These are phyloP conservation scores for Fraxinus paxiana DNA, from an alignment of 305 asterid species.

Conservation along the genomic window DNA sequence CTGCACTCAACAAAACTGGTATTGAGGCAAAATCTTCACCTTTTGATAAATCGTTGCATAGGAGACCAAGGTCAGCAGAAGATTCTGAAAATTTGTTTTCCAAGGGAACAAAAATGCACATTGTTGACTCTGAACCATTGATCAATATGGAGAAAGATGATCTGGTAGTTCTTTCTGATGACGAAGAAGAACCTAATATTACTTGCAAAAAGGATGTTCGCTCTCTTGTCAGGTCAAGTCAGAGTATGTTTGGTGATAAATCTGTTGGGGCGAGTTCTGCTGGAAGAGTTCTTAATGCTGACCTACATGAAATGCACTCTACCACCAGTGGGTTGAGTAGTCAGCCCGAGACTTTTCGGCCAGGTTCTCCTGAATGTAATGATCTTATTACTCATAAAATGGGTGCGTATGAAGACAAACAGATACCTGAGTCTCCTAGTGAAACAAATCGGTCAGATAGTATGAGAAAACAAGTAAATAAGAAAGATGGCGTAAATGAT, in stretches of 20 bases:
- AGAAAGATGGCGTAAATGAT: constrained; percentile 22
- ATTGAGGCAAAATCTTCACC: constrained; percentile 28
- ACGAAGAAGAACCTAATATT: constrained; percentile 54
- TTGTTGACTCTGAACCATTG: constrained; percentile 32
- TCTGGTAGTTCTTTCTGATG: constrained; percentile 60
- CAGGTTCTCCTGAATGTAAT: constrained; percentile 30
- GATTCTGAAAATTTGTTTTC: constrained; percentile 28
- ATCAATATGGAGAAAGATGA: constrained; percentile 33
- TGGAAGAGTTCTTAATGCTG: constrained; percentile 32
- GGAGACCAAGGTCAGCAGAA: constrained; percentile 31
- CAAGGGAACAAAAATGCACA: constrained; percentile 33
- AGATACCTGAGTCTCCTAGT: constrained; percentile 30
- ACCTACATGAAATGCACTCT: constrained; percentile 29
- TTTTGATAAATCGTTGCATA: constrained; percentile 31
- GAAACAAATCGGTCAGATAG: constrained; percentile 35
- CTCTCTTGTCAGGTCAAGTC: constrained; percentile 33
- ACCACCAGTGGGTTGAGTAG: constrained; percentile 24
- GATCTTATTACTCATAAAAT: constrained; percentile 29
- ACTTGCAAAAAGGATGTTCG: constrained; percentile 30
- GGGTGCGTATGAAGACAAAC: constrained; percentile 30
- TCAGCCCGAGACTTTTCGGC: constrained; percentile 27
- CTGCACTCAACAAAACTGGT: constrained; percentile 26
- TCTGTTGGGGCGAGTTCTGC: constrained; percentile 32
- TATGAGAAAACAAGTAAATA: constrained; percentile 32
- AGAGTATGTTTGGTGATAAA: constrained; percentile 27